Percentiles rank a stretch among this genome's conserved stretches.
Conservation (phyloP, 306 rosid genomes). For the Mimosa pudica region DNA sequence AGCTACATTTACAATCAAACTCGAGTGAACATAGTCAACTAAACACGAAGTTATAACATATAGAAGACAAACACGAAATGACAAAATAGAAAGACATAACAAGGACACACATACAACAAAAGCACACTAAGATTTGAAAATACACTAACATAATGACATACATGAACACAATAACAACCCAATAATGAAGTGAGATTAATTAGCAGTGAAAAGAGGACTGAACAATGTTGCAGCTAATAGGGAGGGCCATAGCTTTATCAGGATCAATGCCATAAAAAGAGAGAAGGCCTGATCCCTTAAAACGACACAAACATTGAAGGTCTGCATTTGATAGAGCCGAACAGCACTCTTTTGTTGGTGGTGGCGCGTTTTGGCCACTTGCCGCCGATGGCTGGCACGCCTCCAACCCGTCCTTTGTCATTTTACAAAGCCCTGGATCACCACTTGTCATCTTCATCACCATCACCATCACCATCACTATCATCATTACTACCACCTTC, state of each 20-base stretch:
- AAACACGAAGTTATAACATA: too few relatives aligned
- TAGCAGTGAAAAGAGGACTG: constrained; percentile 37
- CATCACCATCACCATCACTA: not conserved
- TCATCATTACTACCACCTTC: not conserved
- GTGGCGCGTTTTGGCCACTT: constrained; percentile 14
- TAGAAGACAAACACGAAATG: too few relatives aligned
- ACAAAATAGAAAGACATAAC: too few relatives aligned
- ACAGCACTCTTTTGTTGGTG: constrained; percentile 39
- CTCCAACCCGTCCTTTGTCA: constrained; percentile 2
- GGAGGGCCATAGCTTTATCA: constrained; percentile 51
- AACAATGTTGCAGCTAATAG: constrained; percentile 40
- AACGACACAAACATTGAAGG: constrained; percentile 46
- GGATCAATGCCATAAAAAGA: constrained; percentile 37
- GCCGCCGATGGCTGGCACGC: constrained; percentile 42
- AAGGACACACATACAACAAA: not conserved
- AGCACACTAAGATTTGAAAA: not conserved
- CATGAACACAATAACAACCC: not conserved
- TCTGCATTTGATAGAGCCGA: constrained; percentile 41
- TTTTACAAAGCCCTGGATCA: not conserved
- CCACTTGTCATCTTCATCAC: not conserved
- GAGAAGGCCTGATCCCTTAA: constrained; percentile 38
- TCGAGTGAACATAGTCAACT: too few relatives aligned
- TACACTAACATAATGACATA: not conserved
- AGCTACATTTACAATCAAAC: not conserved
- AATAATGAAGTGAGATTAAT: not conserved